Evolutionary conservation across 345 rosid species (phyloP), one percentile per base, ranked within the genome.

Genomic region (rapeseed (Brassica napus)): DNA sequence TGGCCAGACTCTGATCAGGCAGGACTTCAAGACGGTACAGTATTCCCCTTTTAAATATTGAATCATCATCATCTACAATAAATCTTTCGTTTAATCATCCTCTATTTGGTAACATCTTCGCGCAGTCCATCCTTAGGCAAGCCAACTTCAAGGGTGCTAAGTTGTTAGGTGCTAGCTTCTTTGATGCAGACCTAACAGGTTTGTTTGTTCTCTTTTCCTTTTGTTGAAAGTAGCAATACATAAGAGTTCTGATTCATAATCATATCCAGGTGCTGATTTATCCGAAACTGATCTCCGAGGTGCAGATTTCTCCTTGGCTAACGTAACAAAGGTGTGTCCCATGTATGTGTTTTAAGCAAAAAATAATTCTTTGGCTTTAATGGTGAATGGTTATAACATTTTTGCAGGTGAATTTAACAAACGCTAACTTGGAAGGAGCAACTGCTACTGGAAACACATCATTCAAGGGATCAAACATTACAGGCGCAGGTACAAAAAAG

Each of bases 151-250:
- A 89, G 79, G 97, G 94, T 6, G 93, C 96, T 5, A 92, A 92
- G 81, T 82, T 94, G 81, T 81, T 91, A 34, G 98, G 98, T 73
- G 98, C 98, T 64, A 94, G 99, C 84, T 91, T 92, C 91, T 91
- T 92, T 54, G 97, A 94, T 84, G 94, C 98, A 71, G 99, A 94
- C 84, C 79, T 94, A 76, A 94, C 97, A 86, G 97, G 97, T 90
- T 65, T 74, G 32, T 34, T 67, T 59, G 35, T 67, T 60, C 72
- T 47, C 49, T 54, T 57, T 34, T 4, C n/a, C 39, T 31, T 54
- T 54, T n/a, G 9, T 47, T 60, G 57, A 42, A 63, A 8, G 9
- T 15, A 34, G 8, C 16, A 54, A 72, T 15, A 65, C 11, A 72
- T 6, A 57, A 31, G 15, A 31, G n/a, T 66, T 78, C 1, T 60